Evolutionary conservation across 108 stramenopile genomes (phyloP), one percentile per base, ranked within the genome.

Genomic region (Schizochytrium sp.): DNA sequence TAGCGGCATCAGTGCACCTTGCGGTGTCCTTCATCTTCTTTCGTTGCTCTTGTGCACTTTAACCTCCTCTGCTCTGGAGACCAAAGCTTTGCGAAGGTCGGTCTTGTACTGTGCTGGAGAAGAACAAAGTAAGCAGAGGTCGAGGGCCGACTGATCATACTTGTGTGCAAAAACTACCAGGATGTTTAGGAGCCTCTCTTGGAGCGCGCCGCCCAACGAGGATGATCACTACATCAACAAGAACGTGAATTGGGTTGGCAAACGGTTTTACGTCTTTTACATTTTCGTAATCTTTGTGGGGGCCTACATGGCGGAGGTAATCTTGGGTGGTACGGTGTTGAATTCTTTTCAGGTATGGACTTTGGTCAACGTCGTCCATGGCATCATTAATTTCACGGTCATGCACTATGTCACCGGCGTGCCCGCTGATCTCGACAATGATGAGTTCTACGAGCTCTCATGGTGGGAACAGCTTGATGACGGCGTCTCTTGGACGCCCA

Each of bases 401-500:
- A 83, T 83, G 76, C 76, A 83, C 76, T 83, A 83, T 28, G 76
- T 83, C 76, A 83, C 76, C 10, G 76, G 76, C 47, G 76, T 83
- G 47, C 76, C 76, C 38, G 76, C 76, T 10, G 76, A 83, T 38
- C 76, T 83, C 5, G 76, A 83, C 76, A 83, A 83, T 53, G 76
- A 83, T 53, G 76, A 83, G 76, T 83, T 83, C 53, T 40, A 83
- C 76, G 50, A 83, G 76, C 76, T 83, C 47, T 55, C 76, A 42
- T 83, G 76, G 76, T 83, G 76, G 76, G 76, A 83, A 40, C 76
- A 83, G 76, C 53, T 83, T 10, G 76, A 83, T 28, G 76, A 83
- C 3, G 76, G 76, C 47, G 76, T 83, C 17, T 12, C 76, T 47
- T 83, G 76, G 76, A 83, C 76, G 10, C 47, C 76, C 76, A 83